Base-by-base conservation (phyloP, 2,329 filamentous ascomycete species). In the Xylaria sp. region DNA sequence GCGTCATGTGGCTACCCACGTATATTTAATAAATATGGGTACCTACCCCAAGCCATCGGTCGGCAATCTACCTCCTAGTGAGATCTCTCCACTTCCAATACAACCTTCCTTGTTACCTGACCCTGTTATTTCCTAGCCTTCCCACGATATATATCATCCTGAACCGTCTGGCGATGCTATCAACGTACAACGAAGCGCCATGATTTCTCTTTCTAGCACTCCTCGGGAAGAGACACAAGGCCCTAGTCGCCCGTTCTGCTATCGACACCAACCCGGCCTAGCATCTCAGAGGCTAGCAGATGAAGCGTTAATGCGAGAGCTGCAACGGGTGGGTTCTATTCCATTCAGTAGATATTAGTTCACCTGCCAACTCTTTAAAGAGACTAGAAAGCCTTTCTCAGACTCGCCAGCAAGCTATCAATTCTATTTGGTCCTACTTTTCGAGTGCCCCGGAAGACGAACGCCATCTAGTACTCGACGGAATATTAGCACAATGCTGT, bases 161-260 rank as follows among this genome's bases (percentile, higher is more conserved):
- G n/a, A n/a, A n/a, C n/a, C n/a, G n/a, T 54, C 50, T 25, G 17
- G 38, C 5, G 11, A 5, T 39, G 38, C 17, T 10, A 17, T 54
- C 25, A 54, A 54, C 31, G 38, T 22, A 54, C 50, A 54, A 6
- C 50, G 3, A 54, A 9, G 38, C 31, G 50, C 50, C 17, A 15
- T 38, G n/a, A 9, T 13, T 44, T 29, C 33, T 4, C 53, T 42
- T 44, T 25, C 22, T 44, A 22, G 22, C 36, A 42, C 10, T 22
- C 20, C 36, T 29, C 53, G 20, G 20, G 10, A 56, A 9, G 53
- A 6, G 20, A 25, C 38, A 5, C 53, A 56, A 22, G 53, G 36
- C 53, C 44, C 53, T 25, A 25, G n/a, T 29, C 53, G 53, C 53
- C 53, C 53, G 36, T 20, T 44, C 53, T 56, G 53, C 53, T 56